These are phyloP conservation scores for Amanita pallidorosea DNA, from an alignment of 768 basidiomycete genomes.

Conservation along the genomic window DNA sequence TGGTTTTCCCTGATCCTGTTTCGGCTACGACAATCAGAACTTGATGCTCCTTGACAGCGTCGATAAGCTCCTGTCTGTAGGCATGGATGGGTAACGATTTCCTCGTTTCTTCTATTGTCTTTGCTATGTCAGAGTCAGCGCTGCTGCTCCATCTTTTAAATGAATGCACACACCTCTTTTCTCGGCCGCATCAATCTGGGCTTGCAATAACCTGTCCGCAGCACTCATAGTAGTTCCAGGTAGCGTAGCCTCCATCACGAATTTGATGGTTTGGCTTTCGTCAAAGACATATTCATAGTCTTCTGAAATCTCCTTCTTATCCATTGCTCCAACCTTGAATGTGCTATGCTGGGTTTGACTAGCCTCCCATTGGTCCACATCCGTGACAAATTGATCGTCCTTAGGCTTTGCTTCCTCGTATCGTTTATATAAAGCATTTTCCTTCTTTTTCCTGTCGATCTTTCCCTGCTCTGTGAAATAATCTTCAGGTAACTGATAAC, in stretches of 20 bases:
- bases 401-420: slow-evolving; percentile 91
- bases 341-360: slow-evolving; percentile 83
- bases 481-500: slow-evolving; percentile 94
- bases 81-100: slow-evolving; percentile 88
- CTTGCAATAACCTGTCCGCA: slow-evolving; percentile 75
- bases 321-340: slow-evolving; percentile 86
- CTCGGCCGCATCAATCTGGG: slow-evolving; percentile 88
- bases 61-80: slow-evolving; percentile 80
- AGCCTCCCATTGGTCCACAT: slow-evolving; percentile 97
- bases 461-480: slow-evolving; percentile 98
- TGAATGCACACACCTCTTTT: slow-evolving; percentile 53
- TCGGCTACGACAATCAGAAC: slow-evolving; percentile 97
- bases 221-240: slow-evolving; percentile 66
- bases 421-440: slow-evolving; percentile 84
- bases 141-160: slow-evolving; percentile 1
- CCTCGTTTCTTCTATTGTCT: slow-evolving; percentile 86
- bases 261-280: slow-evolving; percentile 93
- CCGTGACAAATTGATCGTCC: slow-evolving; percentile 91
- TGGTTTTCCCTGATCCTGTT: slow-evolving; percentile 98
- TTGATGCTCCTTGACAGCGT: slow-evolving; percentile 84
- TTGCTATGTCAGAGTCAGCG: slow-evolving; percentile 33
- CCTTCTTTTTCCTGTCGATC: slow-evolving; percentile 94
- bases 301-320: slow-evolving; percentile 72
- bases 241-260: slow-evolving; percentile 76
- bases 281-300: slow-evolving; percentile 98